A percentile compares a stretch with the other conserved stretches of the same genome.
Evolutionary conservation across 306 rosid species (phyloP).

Genomic region (Acacia confusa): DNA sequence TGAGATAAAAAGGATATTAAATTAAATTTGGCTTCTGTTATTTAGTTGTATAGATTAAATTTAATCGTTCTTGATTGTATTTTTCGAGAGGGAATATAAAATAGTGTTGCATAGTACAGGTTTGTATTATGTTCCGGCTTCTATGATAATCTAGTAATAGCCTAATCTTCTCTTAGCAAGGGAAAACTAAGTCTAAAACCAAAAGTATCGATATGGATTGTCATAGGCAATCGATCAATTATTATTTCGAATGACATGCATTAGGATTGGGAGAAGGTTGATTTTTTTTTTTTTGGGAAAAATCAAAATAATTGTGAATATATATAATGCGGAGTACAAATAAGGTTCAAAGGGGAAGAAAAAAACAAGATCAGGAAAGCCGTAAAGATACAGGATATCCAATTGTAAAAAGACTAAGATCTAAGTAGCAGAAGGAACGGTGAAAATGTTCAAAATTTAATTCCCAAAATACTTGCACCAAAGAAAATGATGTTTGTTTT

Average conservation of each 20-base stretch:
- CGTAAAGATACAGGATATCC: background rate
- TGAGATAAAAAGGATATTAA: slow-evolving; percentile 7
- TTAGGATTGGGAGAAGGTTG: background rate
- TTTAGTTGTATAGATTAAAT: background rate
- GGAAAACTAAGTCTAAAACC: background rate
- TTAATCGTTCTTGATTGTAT: background rate
- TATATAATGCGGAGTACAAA: background rate
- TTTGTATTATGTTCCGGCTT: background rate
- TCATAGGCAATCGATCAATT: too few relatives aligned
- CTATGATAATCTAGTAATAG: background rate
- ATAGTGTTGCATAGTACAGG: background rate
- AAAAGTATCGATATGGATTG: background rate
- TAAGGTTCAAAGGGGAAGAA: too few relatives aligned
- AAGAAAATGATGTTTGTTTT: too few relatives aligned
- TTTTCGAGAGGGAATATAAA: background rate
- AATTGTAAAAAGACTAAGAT: too few relatives aligned
- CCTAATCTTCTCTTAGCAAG: background rate
- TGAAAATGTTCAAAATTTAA: too few relatives aligned
- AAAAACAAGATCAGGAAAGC: too few relatives aligned
- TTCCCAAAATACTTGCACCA: too few relatives aligned
- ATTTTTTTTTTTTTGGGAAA: too few relatives aligned
- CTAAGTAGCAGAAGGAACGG: too few relatives aligned
- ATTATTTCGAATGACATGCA: background rate
- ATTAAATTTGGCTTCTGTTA: background rate
- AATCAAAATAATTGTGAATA: background rate